Conservation (phyloP, 352 stramenopile species). For the Pythium biforme region DNA sequence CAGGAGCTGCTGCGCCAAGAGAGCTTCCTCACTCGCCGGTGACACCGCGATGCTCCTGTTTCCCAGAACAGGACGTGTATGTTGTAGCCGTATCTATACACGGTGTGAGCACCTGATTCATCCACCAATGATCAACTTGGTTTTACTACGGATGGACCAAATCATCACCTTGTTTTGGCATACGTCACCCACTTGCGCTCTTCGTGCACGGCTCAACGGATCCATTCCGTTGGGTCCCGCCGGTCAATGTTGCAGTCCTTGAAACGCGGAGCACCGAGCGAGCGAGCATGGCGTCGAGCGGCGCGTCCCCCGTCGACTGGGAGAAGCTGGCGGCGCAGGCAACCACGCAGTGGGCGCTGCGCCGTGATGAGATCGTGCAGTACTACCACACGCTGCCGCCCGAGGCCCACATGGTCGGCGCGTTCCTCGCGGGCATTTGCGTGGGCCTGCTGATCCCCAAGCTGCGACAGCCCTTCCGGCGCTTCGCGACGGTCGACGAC, state of each 20-base stretch:
- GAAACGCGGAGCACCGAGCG: neutral
- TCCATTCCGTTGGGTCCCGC: neutral
- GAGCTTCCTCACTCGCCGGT: neutral
- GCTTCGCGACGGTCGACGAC: constrained; percentile 77
- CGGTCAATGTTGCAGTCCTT: constrained; percentile 12
- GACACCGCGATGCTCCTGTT: neutral
- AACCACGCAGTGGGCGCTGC: constrained; percentile 15
- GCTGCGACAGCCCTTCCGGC: constrained; percentile 63
- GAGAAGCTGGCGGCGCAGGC: constrained; percentile 21
- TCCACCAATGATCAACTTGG: neutral
- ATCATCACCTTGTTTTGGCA: constrained; percentile 16
- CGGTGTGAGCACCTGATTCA: neutral
- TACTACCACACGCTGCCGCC: constrained; percentile 37
- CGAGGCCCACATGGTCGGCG: constrained; percentile 39
- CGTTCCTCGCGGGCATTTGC: constrained; percentile 55
- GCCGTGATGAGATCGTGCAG: constrained; percentile 6
- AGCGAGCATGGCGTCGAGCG: neutral
- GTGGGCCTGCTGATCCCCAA: constrained; percentile 54
- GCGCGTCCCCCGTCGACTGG: constrained; percentile 14
- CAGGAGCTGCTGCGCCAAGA: constrained; percentile 31
- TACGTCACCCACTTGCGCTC: constrained; percentile 2
- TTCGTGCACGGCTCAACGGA: neutral
- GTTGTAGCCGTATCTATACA: neutral
- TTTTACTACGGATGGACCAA: no score
- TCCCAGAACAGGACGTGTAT: constrained; percentile 14